Base-by-base conservation (phyloP, 2,329 filamentous ascomycete genomes). In the Iodosphaeria phyllophila region DNA sequence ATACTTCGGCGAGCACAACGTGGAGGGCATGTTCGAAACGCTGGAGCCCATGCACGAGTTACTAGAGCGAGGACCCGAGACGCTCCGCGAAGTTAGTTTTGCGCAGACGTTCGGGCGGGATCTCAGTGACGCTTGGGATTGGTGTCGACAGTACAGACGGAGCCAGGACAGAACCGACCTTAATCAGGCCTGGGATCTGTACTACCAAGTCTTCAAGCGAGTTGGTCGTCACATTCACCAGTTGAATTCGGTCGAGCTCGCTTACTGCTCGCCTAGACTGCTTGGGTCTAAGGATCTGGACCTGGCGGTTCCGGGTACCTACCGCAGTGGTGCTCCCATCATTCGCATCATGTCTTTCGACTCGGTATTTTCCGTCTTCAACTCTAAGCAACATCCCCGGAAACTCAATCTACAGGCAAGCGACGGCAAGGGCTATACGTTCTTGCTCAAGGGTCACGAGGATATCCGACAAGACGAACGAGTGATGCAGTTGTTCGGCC, bases 401-500 rank as follows among this genome's bases (percentile, higher is more conserved):
- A 92, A 92, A 50, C 66, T 95, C 39, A 82, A 74, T 30, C 68
- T 89, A 40, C 74, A 73, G 42, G 91, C 86, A 32, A 92, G 80
- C 41, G 86, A 98, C 44, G 89, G 89, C 29, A 69, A 66, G 32
- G 67, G 71, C 3, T 93, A 93, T 47, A 75, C 80, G 24, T 95
- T 92, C 54, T 53, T 80, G 30, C 68, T 98, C 40, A 99, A 99
- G 58, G 89, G 89, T n/a, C 91, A 98, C 42, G 89, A 99, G 53
- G 89, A 99, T 57, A 93, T 98, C 35, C 76, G 89, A 30, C 89
- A 99, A 51, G 89, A 99, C 43, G 89, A 99, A 52, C 75, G 91
- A 52, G 89, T 98, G 37, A 99, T 98, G 91, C 89, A 99, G 51
- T 66, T 99, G 18, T 98, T 99, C 44, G 89, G 89, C 20, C 67